Evolutionary conservation across 345 rosid species (phyloP), one percentile per base, ranked within the genome.

Genomic region (Sonneratia alba): DNA sequence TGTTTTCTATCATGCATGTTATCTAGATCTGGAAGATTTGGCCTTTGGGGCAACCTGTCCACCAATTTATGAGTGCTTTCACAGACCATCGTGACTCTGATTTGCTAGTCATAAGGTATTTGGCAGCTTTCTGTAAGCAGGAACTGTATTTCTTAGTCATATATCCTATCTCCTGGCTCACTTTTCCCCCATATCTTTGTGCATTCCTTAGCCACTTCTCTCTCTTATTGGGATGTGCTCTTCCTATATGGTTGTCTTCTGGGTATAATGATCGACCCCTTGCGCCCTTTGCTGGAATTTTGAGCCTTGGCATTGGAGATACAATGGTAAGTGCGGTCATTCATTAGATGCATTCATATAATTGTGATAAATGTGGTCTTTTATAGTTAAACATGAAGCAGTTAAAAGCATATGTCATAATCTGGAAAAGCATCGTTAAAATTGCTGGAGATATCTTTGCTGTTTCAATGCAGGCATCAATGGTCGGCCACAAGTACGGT

Each of bases 221-320:
- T 14, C 90, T 95, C 24, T 80, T 95, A 74, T 68, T 95, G 88
- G 99, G 99, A 64, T 95, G 98, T 78, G 93, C 97, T 32, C 91
- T 95, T 80, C 99, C 99, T 51, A 92, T 92, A 49, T 95, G 99
- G 99, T 85, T 95, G 93, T 95, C 99, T 71, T 89, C 88, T 32
- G 97, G 91, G 65, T 88, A 88, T 85, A 95, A 87, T 66, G 99
- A 95, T 83, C 87, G 98, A 64, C 96, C 99, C 27, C 92, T 92
- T 76, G 85, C 92, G 40, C 93, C 98, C 56, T 95, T 92, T 83
- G 90, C 99, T 71, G 99, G 99, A 80, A 88, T 95, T 77, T 85
- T 95, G 81, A 95, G 99, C 88, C 94, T 95, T 16, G 98, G 98
- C 59, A 95, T 95, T 73, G 99, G 97, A 73, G 99, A 95, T 83